Percentiles rank a stretch among this genome's conserved stretches.
phyloP scores from a whole-genome alignment of 495 filamentous ascomycete species.

The Penicillium turbatum region DNA sequence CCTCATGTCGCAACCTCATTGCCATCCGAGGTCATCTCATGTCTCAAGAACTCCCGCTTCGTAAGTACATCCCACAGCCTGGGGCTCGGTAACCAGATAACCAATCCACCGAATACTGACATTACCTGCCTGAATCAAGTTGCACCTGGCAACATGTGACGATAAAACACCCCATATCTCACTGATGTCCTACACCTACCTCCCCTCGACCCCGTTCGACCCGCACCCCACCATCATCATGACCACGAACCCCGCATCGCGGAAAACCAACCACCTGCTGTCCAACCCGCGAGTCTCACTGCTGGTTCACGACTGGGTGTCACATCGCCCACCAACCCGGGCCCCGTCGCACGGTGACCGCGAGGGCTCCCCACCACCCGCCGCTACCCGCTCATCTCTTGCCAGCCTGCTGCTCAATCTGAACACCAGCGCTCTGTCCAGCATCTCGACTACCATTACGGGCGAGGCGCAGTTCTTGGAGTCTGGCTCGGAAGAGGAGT shows the following conservation, averaged over 20 bases:
- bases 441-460: constrained; percentile 90
- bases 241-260: constrained; percentile 85
- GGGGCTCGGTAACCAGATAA: neutral
- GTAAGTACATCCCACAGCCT: constrained; percentile 45
- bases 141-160: constrained; percentile 89
- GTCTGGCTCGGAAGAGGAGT: constrained; percentile 70
- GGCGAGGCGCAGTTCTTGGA: constrained; percentile 71
- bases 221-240: constrained; percentile 77
- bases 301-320: constrained; percentile 98
- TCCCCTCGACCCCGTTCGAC: constrained; percentile 74
- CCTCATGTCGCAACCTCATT: constrained; percentile 63
- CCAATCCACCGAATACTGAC: neutral
- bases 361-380: constrained; percentile 59
- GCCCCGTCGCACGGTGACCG: constrained; percentile 49
- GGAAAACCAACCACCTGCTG: constrained; percentile 82
- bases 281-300: constrained; percentile 86
- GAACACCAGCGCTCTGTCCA: constrained; percentile 81
- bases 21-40: constrained; percentile 79
- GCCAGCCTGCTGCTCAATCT: constrained; percentile 80
- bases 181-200: constrained; percentile 99
- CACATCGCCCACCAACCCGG: constrained; percentile 81
- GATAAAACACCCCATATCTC: constrained; percentile 85
- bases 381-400: constrained; percentile 62
- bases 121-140: constrained; percentile 43
- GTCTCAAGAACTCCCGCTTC: constrained; percentile 92